Base-by-base conservation (phyloP, 495 filamentous ascomycete species). In the Sphaerosporella brunnea region DNA sequence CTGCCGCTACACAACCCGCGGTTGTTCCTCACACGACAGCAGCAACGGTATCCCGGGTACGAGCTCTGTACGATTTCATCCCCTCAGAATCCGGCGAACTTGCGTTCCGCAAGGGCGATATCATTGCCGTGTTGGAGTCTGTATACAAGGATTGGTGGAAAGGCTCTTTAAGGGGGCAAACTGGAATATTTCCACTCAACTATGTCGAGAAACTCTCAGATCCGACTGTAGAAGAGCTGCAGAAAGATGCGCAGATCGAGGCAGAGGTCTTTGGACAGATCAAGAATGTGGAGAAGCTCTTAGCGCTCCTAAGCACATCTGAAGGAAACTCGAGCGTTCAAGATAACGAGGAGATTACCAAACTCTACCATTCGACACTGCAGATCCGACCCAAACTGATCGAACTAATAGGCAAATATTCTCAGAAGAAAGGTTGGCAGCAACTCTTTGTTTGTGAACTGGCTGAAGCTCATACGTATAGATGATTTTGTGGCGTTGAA, bases 141-240 rank as follows among this genome's bases (percentile, higher is more conserved):
- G 90, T 96, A 2, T 97, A 90, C 63, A 97, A 96, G 64, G 90
- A 97, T 66, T 97, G 90, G 90, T 97, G 90, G 90, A 92, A 93
- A 58, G 90, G 90, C 2, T 92, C 85, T 36, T 64, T 96, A 51
- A 75, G 83, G 62, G 90, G 90, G 3, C 84, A 95, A 61, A 95
- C 84, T 13, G 90, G 90, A 51, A 97, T 97, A 53, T 97, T 97
- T 64, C 90, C 90, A 21, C 72, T 97, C 45, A 97, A 97, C 64
- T 97, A 97, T 63, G 92, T 97, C 18, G 90, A 97, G 64, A 97
- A 97, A 64, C 69, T 97, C 43, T 73, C 86, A 28, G 90, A 97
- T 54, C 90, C 90, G 2, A 96, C 90, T 11, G 77, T 78, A 32
- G 88, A 97, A 43, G 92, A 97, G 66, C 65, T 97, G 54, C 86